Percentiles rank a stretch among this genome's conserved stretches.
These are phyloP conservation scores for Cynanchum wilfordii DNA, from an alignment of 257 asterid species.

Conservation along the genomic window DNA sequence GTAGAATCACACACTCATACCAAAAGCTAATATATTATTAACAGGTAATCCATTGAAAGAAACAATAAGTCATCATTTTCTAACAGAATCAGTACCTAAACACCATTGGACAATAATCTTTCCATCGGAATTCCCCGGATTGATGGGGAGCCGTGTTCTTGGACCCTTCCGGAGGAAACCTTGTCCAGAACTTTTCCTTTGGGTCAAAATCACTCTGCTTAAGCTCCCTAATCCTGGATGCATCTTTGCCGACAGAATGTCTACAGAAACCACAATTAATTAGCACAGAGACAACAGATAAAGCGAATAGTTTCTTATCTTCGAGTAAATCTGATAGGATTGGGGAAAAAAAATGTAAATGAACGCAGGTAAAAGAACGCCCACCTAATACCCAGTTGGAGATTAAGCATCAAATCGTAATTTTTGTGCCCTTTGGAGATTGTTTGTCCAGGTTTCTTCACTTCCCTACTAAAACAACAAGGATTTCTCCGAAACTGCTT, in stretches of 20 bases:
- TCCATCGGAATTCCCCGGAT: constrained; percentile 79
- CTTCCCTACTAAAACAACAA: constrained; percentile 53
- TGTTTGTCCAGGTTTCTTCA: constrained; percentile 81
- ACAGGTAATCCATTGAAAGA: neutral
- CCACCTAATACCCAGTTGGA: constrained; percentile 94
- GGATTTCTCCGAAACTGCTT: constrained; percentile 77
- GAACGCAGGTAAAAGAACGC: neutral
- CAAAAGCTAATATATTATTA: neutral
- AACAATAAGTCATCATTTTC: neutral
- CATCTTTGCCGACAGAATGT: constrained; percentile 80
- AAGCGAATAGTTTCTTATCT: constrained; percentile 2
- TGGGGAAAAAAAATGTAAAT: neutral
- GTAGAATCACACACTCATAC: neutral
- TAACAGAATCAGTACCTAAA: constrained; percentile 45
- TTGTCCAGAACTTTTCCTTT: constrained; percentile 85
- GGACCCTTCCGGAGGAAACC: constrained; percentile 85
- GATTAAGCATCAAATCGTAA: constrained; percentile 92
- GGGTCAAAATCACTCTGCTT: constrained; percentile 82
- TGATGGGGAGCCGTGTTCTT: constrained; percentile 80
- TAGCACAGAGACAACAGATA: neutral
- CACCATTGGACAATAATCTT: constrained; percentile 86
- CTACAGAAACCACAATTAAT: constrained; percentile 24
- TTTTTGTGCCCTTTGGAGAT: constrained; percentile 92
- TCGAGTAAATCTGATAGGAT: neutral
- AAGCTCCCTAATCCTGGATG: constrained; percentile 45